Evolutionary conservation across 2,329 filamentous ascomycete species (phyloP).

Genomic region (Westerdykella aurantiaca): DNA sequence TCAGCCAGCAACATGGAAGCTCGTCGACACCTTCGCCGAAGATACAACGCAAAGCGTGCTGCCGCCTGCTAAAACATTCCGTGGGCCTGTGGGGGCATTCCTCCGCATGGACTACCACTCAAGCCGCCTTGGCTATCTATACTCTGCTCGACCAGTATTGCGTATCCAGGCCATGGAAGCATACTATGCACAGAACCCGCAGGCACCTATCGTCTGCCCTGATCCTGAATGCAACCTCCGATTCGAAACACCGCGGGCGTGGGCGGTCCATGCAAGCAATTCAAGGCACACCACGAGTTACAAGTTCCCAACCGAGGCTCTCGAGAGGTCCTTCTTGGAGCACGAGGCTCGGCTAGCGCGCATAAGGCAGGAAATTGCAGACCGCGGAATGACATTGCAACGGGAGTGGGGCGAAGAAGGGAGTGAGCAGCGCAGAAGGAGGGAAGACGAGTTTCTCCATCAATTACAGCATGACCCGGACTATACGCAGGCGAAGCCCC

Average conservation of each 20-base stretch:
- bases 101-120: not conserved
- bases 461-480: slow-evolving; percentile 5
- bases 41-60: not conserved
- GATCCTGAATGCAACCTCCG: too few relatives aligned
- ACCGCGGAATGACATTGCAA: not conserved
- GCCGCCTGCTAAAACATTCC: slow-evolving; percentile 3
- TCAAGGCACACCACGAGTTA: not conserved
- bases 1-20: slow-evolving; percentile 2
- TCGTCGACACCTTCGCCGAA: not conserved
- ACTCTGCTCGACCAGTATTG: not conserved
- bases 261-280: not conserved
- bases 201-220: slow-evolving; percentile 1
- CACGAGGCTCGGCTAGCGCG: slow-evolving; percentile 1
- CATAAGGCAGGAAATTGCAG: not conserved
- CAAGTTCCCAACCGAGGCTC: not conserved
- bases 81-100: slow-evolving; percentile 5
- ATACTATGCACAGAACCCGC: slow-evolving; percentile 2
- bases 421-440: slow-evolving; percentile 1
- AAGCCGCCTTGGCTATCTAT: not conserved
- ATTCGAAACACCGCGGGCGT: too few relatives aligned
- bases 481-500: slow-evolving; percentile 1
- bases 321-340: not conserved
- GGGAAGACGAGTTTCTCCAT: slow-evolving; percentile 1
- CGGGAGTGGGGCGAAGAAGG: slow-evolving; percentile 3
- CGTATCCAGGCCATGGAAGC: slow-evolving; percentile 3